A percentile compares a stretch with the other conserved stretches of the same genome.
phyloP scores from a whole-genome alignment of 2,329 filamentous ascomycete species.

The Daldinia sp. region DNA sequence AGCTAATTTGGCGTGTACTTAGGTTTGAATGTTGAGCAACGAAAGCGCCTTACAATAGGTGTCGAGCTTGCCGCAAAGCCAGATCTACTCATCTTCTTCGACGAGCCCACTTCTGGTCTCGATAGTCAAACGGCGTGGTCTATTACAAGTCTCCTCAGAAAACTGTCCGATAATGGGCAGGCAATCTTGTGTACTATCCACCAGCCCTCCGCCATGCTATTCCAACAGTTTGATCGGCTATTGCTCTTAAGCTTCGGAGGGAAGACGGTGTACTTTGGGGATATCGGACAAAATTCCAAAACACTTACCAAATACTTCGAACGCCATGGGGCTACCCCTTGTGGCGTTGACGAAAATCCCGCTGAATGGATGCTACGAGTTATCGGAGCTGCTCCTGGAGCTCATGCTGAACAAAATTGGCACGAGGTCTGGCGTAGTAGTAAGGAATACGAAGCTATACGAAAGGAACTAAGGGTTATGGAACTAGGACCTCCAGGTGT shows the following conservation, averaged over 20 bases:
- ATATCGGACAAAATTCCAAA: slow-evolving; percentile 63
- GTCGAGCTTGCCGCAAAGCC: slow-evolving; percentile 81
- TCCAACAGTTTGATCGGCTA: slow-evolving; percentile 63
- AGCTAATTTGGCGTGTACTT: slow-evolving; percentile 2
- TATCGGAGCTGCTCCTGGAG: slow-evolving; percentile 41
- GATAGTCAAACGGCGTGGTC: slow-evolving; percentile 80
- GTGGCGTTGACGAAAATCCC: slow-evolving; percentile 67
- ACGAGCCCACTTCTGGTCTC: slow-evolving; percentile 80
- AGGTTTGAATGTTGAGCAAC: slow-evolving; percentile 56
- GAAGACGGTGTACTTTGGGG: slow-evolving; percentile 68
- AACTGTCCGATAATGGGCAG: slow-evolving; percentile 62
- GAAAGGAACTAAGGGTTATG: slow-evolving; percentile 32
- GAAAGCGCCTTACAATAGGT: slow-evolving; percentile 74
- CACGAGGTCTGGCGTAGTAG: slow-evolving; percentile 62
- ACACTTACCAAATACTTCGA: slow-evolving; percentile 68
- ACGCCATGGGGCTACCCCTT: slow-evolving; percentile 66
- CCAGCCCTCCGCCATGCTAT: slow-evolving; percentile 57
- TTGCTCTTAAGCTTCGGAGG: slow-evolving; percentile 66
- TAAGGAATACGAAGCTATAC: slow-evolving; percentile 56
- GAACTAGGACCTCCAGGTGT: slow-evolving; percentile 17
- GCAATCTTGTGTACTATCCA: slow-evolving; percentile 60
- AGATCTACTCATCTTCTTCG: slow-evolving; percentile 76
- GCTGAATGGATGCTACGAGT: slow-evolving; percentile 72
- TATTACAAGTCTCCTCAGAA: slow-evolving; percentile 76
- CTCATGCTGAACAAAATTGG: slow-evolving; percentile 47